Conservation (phyloP, 495 filamentous ascomycete species). For the Aspergillus coremiiformis region DNA sequence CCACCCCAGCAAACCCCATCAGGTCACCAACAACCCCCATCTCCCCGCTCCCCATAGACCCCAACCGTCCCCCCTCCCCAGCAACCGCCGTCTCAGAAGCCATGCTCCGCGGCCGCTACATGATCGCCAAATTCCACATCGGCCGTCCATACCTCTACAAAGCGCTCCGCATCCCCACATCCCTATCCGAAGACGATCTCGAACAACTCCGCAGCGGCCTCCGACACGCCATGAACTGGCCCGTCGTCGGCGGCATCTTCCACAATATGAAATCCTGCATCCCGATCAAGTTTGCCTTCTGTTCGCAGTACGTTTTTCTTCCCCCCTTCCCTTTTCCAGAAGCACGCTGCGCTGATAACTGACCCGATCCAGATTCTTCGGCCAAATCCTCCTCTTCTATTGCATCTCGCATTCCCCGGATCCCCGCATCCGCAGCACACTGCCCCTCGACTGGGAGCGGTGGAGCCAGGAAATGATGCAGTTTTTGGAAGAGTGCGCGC, state of each 20-base stretch:
- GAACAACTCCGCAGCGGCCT: constrained; percentile 39
- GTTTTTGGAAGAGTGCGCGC: constrained; percentile 38
- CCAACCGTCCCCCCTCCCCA: constrained; percentile 28
- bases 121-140: constrained; percentile 44
- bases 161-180: constrained; percentile 34
- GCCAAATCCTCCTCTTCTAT: constrained; percentile 41
- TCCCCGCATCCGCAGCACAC: constrained; percentile 27
- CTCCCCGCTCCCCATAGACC: constrained; percentile 9
- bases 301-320: constrained; percentile 33
- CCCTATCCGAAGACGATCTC: constrained; percentile 37
- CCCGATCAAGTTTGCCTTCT: constrained; percentile 42
- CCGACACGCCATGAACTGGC: constrained; percentile 41
- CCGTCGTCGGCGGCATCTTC: constrained; percentile 37
- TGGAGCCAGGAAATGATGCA: constrained; percentile 42
- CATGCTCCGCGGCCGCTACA: constrained; percentile 39
- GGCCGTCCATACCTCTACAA: constrained; percentile 44
- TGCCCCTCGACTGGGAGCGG: constrained; percentile 39
- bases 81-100: constrained; percentile 39
- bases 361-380: constrained; percentile 32
- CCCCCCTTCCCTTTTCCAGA: not conserved
- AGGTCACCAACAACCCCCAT: constrained; percentile 22
- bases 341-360: too few species aligned
- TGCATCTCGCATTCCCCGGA: constrained; percentile 39
- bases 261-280: constrained; percentile 43
- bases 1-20: constrained; percentile 13